Evolutionary conservation across 306 rosid genomes (phyloP), one percentile per base, ranked within the genome.

Genomic region (Vigna angularis): DNA sequence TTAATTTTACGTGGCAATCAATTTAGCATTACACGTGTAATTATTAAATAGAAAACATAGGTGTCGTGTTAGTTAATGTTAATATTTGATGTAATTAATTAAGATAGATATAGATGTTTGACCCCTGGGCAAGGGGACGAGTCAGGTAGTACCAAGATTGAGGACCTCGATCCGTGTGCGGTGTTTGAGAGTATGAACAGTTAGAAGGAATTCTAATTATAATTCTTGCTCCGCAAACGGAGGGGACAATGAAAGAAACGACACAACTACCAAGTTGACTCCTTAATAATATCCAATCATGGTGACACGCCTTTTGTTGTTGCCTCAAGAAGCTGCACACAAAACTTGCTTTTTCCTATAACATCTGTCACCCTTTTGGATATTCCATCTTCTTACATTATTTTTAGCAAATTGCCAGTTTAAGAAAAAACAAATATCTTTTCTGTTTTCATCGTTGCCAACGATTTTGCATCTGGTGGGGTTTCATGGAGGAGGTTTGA

Each of bases 281-380:
- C 80, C 59, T 76, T 81, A 93, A 87, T 88, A 57, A 84, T 82
- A 42, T 38, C 91, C 95, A 79, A 89, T 84, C 91, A 88, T 85
- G 77, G 66, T 77, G 74, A 78, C 91, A 75, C 82, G 84, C 89
- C 74, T 83, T 83, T 80, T 80, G 71, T 82, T 38, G 76, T 66
- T 79, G 75, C 86, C 67, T 71, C 72, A 38, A 32, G 72, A 55
- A 79, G 82, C 66, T 77, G 79, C 61, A 18, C 47, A 70, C 70
- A 75, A 64, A 57, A 76, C 64, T 48, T 36, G 55, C 56, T 70
- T 11, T 81, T 72, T 75, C 67, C 59, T 53, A 70, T 80, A 62
- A 63, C 78, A 72, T 73, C 65, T 61, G 72, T 22, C 78, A 62
- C 18, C 78, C 72, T 7, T 72, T 73, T 34, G 20, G 22, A 50